Percentiles rank a stretch among this genome's conserved stretches.
These are phyloP conservation scores for Podaxis mareebaensis DNA, from an alignment of 768 basidiomycete species.

Conservation along the genomic window DNA sequence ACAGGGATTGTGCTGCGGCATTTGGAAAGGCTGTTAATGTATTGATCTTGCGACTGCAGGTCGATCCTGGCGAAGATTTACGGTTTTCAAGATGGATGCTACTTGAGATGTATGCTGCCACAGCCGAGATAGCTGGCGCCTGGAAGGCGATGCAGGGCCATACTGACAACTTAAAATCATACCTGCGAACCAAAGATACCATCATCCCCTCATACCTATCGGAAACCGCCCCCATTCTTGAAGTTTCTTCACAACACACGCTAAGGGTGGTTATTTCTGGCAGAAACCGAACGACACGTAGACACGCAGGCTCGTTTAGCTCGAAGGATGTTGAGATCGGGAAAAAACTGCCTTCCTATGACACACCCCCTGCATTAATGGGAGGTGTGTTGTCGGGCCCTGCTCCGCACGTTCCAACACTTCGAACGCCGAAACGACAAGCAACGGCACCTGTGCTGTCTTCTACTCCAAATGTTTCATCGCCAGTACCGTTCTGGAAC, in stretches of 20 bases:
- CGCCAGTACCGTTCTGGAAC: not conserved
- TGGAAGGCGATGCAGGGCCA: conserved; percentile 81
- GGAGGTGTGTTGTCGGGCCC: conserved; percentile 37
- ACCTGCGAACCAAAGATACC: conserved; percentile 43
- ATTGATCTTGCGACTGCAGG: conserved; percentile 76
- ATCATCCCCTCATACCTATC: conserved; percentile 22
- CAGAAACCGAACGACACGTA: conserved; percentile 59
- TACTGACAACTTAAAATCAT: conserved; percentile 66
- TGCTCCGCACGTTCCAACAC: conserved; percentile 36
- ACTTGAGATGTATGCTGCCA: conserved; percentile 85
- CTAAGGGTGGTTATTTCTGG: conserved; percentile 16
- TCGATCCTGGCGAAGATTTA: conserved; percentile 74
- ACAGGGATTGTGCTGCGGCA: conserved; percentile 78
- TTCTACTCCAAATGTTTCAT: conserved; percentile 15
- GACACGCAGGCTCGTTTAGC: conserved; percentile 96
- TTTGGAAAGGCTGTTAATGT: conserved; percentile 90
- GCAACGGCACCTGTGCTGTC: conserved; percentile 37
- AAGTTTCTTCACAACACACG: conserved; percentile 21
- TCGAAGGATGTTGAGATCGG: conserved; percentile 90
- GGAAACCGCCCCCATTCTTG: conserved; percentile 20
- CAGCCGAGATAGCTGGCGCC: conserved; percentile 82
- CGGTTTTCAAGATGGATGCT: conserved; percentile 86
- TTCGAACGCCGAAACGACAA: conserved; percentile 54
- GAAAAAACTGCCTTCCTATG: conserved; percentile 71
- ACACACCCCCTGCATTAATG: conserved; percentile 38